These are phyloP conservation scores for Candida buenavistaensis DNA, from an alignment of 1,139 yeast species.

Conservation along the genomic window DNA sequence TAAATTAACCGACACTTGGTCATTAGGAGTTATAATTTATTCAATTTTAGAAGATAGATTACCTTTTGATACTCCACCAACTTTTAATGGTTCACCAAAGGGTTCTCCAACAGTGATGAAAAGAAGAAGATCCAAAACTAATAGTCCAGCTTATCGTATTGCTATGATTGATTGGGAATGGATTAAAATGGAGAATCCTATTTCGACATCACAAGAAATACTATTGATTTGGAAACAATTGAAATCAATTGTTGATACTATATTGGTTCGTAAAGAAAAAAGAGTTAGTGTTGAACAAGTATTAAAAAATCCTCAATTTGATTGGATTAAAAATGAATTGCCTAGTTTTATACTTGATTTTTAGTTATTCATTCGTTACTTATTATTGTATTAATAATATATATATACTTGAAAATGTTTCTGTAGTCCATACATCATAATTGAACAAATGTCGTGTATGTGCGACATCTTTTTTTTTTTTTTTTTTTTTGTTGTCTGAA, in stretches of 20 bases:
- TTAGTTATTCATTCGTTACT: too few species aligned
- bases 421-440: too few species aligned
- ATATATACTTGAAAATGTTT: too few species aligned
- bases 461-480: too few species aligned
- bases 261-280: constrained; percentile 42
- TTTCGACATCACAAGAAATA: constrained; percentile 18
- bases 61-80: constrained; percentile 64
- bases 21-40: constrained; percentile 86
- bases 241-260: constrained; percentile 30
- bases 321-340: constrained; percentile 21
- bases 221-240: constrained; percentile 26
- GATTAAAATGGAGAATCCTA: constrained; percentile 32
- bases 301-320: constrained; percentile 16
- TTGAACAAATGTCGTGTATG: too few species aligned
- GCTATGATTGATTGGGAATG: constrained; percentile 94
- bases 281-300: constrained; percentile 21
- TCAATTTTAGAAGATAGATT: constrained; percentile 78
- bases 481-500: too few species aligned
- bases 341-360: constrained; percentile 14
- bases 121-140: constrained; percentile 48
- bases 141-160: constrained; percentile 80
- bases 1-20: constrained; percentile 88
- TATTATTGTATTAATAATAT: too few species aligned
- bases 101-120: constrained; percentile 48
- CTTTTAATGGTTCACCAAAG: constrained; percentile 17